Evolutionary conservation across 23 red algal genomes (phyloP).

Genomic region (Gracilaria vermiculophylla): DNA sequence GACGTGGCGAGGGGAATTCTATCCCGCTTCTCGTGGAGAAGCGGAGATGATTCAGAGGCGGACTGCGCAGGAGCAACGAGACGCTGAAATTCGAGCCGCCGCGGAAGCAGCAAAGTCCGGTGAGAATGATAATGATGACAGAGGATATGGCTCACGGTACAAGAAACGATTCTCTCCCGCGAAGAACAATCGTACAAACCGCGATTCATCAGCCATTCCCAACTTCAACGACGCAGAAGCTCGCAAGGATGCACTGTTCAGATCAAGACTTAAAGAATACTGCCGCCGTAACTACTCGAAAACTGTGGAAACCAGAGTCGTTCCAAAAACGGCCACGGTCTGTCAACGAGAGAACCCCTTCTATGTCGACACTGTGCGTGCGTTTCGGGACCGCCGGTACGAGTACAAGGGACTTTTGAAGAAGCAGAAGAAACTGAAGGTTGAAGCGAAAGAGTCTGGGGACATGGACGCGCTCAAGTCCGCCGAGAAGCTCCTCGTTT

Average conservation of each 20-base stretch:
- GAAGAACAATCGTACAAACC: not conserved
- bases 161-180: not conserved
- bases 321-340: constrained; percentile 76
- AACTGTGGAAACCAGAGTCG: constrained; percentile 47
- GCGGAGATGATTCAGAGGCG: constrained; percentile 77
- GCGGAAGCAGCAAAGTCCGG: not conserved
- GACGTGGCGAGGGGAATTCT: constrained; percentile 97
- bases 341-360: constrained; percentile 99
- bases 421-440: constrained; percentile 63
- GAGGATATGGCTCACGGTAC: not conserved
- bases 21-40: constrained; percentile 90
- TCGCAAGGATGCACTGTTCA: constrained; percentile 57
- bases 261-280: constrained; percentile 83
- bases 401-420: constrained; percentile 98
- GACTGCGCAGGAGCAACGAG: constrained; percentile 49
- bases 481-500: constrained; percentile 73
- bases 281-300: constrained; percentile 74
- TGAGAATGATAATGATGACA: constrained; percentile 1
- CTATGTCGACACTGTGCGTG: constrained; percentile 98
- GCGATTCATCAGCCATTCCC: constrained; percentile 7
- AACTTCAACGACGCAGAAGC: constrained; percentile 64
- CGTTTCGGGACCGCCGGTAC: constrained; percentile 96
- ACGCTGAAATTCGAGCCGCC: not conserved
- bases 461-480: constrained; percentile 51
- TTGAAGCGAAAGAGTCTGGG: constrained; percentile 41